These are phyloP conservation scores for Phytopythium oedochilum DNA, from an alignment of 352 stramenopile species.

Conservation along the genomic window DNA sequence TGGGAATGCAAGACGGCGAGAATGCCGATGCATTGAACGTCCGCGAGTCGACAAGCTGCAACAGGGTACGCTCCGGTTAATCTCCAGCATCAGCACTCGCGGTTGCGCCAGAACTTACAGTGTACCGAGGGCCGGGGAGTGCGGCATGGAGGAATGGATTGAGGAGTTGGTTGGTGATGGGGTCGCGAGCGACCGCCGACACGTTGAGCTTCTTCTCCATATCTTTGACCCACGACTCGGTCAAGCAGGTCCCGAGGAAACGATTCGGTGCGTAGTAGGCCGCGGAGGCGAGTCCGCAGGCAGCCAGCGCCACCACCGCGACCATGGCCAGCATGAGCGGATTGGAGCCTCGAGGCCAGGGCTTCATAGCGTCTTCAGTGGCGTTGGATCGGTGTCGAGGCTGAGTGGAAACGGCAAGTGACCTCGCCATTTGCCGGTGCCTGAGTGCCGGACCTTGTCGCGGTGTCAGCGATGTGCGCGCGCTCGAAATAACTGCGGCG, in stretches of 20 bases:
- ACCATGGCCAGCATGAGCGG: constrained; percentile 16
- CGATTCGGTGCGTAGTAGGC: constrained; percentile 14
- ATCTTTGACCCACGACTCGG: constrained; percentile 22
- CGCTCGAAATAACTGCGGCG: neutral
- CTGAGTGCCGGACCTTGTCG: too few species aligned
- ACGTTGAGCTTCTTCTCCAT: constrained; percentile 2
- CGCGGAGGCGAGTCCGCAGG: neutral
- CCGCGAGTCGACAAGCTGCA: constrained; percentile 15
- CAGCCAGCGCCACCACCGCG: constrained; percentile 13
- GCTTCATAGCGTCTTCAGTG: too few species aligned
- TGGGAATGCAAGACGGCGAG: constrained; percentile 9
- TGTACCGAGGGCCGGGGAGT: constrained; percentile 10
- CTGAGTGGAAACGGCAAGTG: neutral
- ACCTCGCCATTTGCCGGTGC: neutral
- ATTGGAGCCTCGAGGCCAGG: constrained; percentile 18
- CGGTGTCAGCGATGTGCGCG: neutral
- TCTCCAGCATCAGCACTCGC: too few species aligned
- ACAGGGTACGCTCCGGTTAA: too few species aligned
- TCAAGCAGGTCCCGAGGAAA: constrained; percentile 32
- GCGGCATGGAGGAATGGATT: constrained; percentile 25
- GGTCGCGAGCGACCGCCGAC: constrained; percentile 4
- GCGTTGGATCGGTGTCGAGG: neutral
- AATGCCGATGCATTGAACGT: constrained; percentile 13
- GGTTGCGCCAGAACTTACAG: too few species aligned
- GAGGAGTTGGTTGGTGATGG: constrained; percentile 6